Evolutionary conservation across 2,329 filamentous ascomycete species (phyloP).

Genomic region (Arthrobotrys pseudoclavata): DNA sequence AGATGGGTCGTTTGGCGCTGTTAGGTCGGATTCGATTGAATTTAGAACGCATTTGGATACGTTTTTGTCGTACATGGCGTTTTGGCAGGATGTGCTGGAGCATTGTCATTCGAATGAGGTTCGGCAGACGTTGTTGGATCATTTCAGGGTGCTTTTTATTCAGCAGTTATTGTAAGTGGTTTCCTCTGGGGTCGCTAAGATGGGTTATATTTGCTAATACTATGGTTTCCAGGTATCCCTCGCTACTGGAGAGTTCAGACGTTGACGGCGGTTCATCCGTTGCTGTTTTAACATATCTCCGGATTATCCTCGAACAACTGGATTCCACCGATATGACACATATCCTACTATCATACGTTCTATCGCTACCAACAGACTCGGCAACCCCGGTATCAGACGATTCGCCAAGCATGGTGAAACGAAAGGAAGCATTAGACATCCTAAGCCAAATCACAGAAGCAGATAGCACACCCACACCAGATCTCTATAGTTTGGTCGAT

Average conservation of each 20-base stretch:
- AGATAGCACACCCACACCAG: constrained; percentile 81
- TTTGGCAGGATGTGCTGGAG: constrained; percentile 98
- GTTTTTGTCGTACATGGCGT: constrained; percentile 92
- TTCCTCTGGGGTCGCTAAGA: not conserved
- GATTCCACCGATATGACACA: constrained; percentile 95
- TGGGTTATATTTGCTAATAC: constrained; percentile 39
- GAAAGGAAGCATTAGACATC: constrained; percentile 89
- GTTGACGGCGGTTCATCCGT: constrained; percentile 96
- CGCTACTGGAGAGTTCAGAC: constrained; percentile 94
- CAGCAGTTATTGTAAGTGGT: constrained; percentile 86
- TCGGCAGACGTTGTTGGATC: constrained; percentile 91
- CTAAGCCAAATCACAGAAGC: constrained; percentile 74
- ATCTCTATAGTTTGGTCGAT: constrained; percentile 93
- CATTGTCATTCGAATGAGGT: constrained; percentile 94
- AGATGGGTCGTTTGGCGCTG: constrained; percentile 71
- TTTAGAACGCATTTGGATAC: constrained; percentile 90
- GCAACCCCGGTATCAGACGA: constrained; percentile 68
- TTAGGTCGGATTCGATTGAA: constrained; percentile 79
- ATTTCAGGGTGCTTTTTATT: constrained; percentile 96
- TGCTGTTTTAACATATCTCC: constrained; percentile 92
- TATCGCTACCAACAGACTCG: constrained; percentile 79
- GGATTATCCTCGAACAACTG: constrained; percentile 88
- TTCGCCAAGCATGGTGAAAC: constrained; percentile 75
- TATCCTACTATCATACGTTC: constrained; percentile 89
- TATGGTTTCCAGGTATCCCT: constrained; percentile 79